phyloP scores from a whole-genome alignment of 345 rosid genomes.

The Sonneratia alba region DNA sequence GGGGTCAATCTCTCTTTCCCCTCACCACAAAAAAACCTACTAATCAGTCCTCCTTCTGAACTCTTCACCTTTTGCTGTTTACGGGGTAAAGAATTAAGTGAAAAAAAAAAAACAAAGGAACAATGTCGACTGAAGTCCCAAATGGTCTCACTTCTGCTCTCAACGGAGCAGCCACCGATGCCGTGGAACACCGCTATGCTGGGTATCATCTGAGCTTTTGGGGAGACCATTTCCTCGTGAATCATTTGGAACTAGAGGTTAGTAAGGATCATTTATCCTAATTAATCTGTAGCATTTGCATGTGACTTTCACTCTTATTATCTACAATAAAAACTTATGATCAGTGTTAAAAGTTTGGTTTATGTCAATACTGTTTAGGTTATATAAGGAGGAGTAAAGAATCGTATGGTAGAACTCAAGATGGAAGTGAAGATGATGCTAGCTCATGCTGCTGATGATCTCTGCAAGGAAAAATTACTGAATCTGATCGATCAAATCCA shows the following conservation, averaged over 20 bases:
- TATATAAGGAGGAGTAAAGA: constrained; percentile 1
- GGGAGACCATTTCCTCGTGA: constrained; percentile 16
- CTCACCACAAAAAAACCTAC: no score
- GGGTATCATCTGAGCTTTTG: constrained; percentile 16
- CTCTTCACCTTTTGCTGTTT: no score
- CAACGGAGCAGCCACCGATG: neutral
- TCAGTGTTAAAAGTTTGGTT: no score
- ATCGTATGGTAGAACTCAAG: constrained; percentile 8
- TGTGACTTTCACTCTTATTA: neutral
- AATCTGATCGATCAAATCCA: constrained; percentile 26
- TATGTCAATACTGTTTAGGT: neutral
- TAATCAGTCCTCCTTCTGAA: no score
- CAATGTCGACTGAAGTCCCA: no score
- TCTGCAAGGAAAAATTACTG: neutral
- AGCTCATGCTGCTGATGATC: neutral
- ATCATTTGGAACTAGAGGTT: no score
- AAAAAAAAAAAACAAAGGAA: no score
- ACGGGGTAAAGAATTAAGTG: no score
- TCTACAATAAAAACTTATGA: no score
- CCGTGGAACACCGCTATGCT: neutral
- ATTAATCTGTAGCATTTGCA: neutral
- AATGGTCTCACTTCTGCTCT: neutral
- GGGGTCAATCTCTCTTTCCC: no score
- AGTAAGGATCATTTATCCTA: no score
- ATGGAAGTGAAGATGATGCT: constrained; percentile 16